Conservation (phyloP, 2,329 filamentous ascomycete species). For the Drechslerella coelobrocha region DNA sequence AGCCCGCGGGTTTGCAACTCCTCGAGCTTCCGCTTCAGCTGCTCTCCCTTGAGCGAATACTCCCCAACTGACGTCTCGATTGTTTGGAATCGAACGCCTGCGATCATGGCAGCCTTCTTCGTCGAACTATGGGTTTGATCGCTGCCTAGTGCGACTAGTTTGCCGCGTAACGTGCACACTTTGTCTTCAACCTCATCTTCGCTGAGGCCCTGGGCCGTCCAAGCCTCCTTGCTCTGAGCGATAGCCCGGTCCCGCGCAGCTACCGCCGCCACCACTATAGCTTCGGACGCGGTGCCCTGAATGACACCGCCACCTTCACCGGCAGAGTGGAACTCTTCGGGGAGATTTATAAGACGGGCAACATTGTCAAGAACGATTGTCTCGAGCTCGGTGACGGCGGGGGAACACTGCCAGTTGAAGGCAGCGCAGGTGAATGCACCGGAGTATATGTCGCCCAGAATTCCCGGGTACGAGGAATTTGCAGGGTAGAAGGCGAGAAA, state of each 20-base stretch:
- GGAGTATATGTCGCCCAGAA: constrained; percentile 91
- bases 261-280: constrained; percentile 83
- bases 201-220: constrained; percentile 56
- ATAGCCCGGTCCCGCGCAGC: constrained; percentile 84
- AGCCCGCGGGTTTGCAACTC: constrained; percentile 72
- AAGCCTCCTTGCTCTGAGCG: constrained; percentile 56
- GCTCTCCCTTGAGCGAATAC: constrained; percentile 75
- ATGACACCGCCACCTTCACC: constrained; percentile 91
- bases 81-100: constrained; percentile 79
- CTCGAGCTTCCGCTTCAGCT: constrained; percentile 64
- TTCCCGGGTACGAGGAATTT: constrained; percentile 78
- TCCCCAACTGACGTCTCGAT: constrained; percentile 68
- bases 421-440: constrained; percentile 86
- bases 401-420: constrained; percentile 97
- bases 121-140: constrained; percentile 82
- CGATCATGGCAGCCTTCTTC: constrained; percentile 84
- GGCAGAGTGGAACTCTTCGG: constrained; percentile 74
- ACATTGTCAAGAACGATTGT: constrained; percentile 94
- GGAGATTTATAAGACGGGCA: constrained; percentile 75
- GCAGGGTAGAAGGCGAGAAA: constrained; percentile 97
- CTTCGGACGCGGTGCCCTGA: constrained; percentile 87
- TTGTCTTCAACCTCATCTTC: constrained; percentile 71
- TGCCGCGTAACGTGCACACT: constrained; percentile 70
- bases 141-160: constrained; percentile 80
- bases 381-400: constrained; percentile 90